phyloP scores from a whole-genome alignment of 768 basidiomycete species.

The Paxillus ammoniavirescens region DNA sequence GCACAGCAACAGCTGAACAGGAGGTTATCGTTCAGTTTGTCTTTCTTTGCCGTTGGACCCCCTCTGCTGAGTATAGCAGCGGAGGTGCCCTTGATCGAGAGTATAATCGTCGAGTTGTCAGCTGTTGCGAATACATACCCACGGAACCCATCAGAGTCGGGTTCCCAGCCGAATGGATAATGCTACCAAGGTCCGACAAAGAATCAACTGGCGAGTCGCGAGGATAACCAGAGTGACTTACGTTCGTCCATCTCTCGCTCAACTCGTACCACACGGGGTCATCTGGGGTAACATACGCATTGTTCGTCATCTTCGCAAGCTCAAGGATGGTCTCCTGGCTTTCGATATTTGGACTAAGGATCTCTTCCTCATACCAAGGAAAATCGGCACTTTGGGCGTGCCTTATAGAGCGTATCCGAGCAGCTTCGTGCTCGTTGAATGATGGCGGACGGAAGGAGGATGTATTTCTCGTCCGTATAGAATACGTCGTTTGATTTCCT shows the following conservation, averaged over 20 bases:
- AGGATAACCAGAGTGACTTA: slow-evolving; percentile 16
- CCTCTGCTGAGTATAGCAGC: slow-evolving; percentile 68
- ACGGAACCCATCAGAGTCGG: slow-evolving; percentile 81
- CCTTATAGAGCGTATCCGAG: slow-evolving; percentile 43
- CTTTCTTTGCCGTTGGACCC: slow-evolving; percentile 85
- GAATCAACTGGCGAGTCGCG: neutral
- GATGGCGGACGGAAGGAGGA: slow-evolving; percentile 48
- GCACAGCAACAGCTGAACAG: slow-evolving; percentile 96
- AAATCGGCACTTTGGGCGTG: slow-evolving; percentile 46
- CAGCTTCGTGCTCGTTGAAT: slow-evolving; percentile 41
- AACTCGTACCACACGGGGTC: slow-evolving; percentile 79
- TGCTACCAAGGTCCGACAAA: slow-evolving; percentile 1
- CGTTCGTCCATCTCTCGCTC: slow-evolving; percentile 60
- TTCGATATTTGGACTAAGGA: slow-evolving; percentile 73
- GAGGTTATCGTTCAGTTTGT: slow-evolving; percentile 91
- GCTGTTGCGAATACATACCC: slow-evolving; percentile 87
- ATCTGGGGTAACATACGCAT: slow-evolving; percentile 74
- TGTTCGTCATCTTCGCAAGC: slow-evolving; percentile 94
- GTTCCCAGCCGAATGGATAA: slow-evolving; percentile 91
- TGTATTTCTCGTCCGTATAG: slow-evolving; percentile 37
- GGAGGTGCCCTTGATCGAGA: slow-evolving; percentile 95
- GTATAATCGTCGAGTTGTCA: slow-evolving; percentile 80
- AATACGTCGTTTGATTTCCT: slow-evolving; percentile 29
- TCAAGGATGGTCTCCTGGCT: slow-evolving; percentile 71
- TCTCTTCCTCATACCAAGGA: slow-evolving; percentile 75